Conservation (phyloP, 1,284 basidiomycete genomes). For the Pyrrhoderma noxium region DNA sequence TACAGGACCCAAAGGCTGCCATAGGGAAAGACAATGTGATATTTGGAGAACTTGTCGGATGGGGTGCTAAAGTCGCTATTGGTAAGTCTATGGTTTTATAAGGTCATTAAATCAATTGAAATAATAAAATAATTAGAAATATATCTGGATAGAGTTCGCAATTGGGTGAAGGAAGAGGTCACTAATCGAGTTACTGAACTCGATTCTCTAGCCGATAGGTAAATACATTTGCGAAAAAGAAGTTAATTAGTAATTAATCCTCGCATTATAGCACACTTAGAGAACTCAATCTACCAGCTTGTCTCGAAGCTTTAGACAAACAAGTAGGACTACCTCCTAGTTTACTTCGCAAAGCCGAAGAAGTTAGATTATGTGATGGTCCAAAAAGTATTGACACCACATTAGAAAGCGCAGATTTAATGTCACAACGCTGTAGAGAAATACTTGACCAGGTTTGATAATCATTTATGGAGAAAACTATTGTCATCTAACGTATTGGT, state of each 20-base stretch:
- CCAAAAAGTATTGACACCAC: conserved; percentile 63
- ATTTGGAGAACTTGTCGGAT: conserved; percentile 76
- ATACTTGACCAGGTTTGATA: conserved; percentile 70
- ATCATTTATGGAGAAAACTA: conserved; percentile 60
- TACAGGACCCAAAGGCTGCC: conserved; percentile 53
- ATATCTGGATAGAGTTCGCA: conserved; percentile 79
- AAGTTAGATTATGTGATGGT: conserved; percentile 76
- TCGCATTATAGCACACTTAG: conserved; percentile 50
- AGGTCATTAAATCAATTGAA: too few species aligned
- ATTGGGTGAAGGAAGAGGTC: conserved; percentile 66
- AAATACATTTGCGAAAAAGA: conserved; percentile 12
- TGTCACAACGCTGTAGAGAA: conserved; percentile 56
- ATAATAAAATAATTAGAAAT: conserved; percentile 47
- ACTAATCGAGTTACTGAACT: conserved; percentile 56
- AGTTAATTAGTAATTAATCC: conserved; percentile 5
- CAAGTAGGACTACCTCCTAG: conserved; percentile 86
- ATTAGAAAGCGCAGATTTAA: conserved; percentile 65
- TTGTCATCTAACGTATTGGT: conserved; percentile 51
- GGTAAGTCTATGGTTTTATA: conserved; percentile 46
- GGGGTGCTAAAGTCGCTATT: conserved; percentile 86
- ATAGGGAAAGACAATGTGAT: conserved; percentile 48
- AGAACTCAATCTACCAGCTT: conserved; percentile 74
- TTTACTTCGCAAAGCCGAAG: conserved; percentile 79
- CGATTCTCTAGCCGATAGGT: conserved; percentile 61
- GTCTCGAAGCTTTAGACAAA: conserved; percentile 83